These are phyloP conservation scores for Chlorella vulgaris DNA, from an alignment of 139 green algal genomes.

Conservation along the genomic window DNA sequence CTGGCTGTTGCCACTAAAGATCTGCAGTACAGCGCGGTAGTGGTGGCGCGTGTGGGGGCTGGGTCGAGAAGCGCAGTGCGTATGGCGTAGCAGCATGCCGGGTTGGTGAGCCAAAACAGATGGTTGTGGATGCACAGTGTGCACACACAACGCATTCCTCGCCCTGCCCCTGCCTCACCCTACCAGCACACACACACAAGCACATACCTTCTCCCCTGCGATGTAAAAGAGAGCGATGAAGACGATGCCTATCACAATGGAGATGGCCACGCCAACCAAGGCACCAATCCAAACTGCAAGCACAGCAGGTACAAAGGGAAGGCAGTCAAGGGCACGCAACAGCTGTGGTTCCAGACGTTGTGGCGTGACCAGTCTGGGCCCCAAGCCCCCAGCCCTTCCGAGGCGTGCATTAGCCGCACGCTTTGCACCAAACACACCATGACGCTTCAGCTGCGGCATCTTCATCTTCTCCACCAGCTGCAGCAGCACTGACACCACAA, in stretches of 20 bases:
- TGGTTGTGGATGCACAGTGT: too few relatives aligned
- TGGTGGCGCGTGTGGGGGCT: too few relatives aligned
- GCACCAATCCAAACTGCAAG: conserved; percentile 55
- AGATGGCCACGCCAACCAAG: conserved; percentile 39
- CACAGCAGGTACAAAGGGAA: too few relatives aligned
- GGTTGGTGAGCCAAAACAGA: too few relatives aligned
- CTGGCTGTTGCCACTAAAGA: conserved; percentile 42
- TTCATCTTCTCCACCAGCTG: conserved; percentile 56
- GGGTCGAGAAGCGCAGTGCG: too few relatives aligned
- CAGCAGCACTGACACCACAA: conserved; percentile 59
- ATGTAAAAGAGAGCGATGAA: conserved; percentile 64
- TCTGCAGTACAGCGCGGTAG: neutral
- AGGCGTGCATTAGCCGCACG: too few relatives aligned
- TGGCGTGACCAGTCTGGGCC: neutral
- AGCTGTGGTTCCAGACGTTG: too few relatives aligned
- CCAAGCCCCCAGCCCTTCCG: too few relatives aligned
- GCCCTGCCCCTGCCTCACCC: too few relatives aligned
- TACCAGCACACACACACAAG: neutral
- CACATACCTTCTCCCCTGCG: conserved; percentile 23
- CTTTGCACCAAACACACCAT: conserved; percentile 18
- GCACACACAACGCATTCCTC: too few relatives aligned
- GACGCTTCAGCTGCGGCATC: conserved; percentile 41
- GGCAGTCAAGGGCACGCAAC: too few relatives aligned
- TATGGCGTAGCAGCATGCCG: too few relatives aligned
- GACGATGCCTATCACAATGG: conserved; percentile 50